Evolutionary conservation across 2,329 filamentous ascomycete genomes (phyloP), one percentile per base, ranked within the genome.

Genomic region (Blastomyces emzantsi): DNA sequence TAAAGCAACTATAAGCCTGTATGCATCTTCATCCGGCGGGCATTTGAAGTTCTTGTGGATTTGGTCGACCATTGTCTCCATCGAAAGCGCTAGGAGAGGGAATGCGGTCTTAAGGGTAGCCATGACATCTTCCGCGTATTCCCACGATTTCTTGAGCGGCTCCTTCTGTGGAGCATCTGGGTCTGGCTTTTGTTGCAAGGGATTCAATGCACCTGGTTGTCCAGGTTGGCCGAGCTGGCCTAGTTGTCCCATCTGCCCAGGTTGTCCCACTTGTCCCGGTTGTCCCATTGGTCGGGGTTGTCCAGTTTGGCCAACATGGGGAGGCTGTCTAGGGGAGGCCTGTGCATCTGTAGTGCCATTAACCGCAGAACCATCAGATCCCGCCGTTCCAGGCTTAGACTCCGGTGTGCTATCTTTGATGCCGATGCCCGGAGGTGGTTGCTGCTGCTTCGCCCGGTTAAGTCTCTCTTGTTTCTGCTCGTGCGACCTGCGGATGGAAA

Each of bases 1-100:
- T 13, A 99, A 80, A 2, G 94, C 95, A n/a, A 97, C 93, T 68
- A 99, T 99, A 19, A 99, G 82, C 60, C 94, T 85, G 76, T 97
- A 97, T 1, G 94, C 95, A 78, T 99, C 94, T 75, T 99, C 94
- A 71, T 99, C 94, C 0, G 93, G 93, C 17, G 93, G 93, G 71
- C 94, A 97, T 78, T 99, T 99, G 84, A 99, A 99, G 77, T 97
- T 89, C 81, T 97, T 97, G 75, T 94, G 90, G 64, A 99, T 96
- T 77, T 97, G 93, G 73, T 99, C 94, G 39, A 97, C 92, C 92
- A 97, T 99, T 0, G 93, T 96, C 79, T 99, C 94, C 94, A 99
- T 97, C 0, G 93, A 97, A 54, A 97, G 80, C 11, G 95, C 94
- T 69, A 99, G 84, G 22, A 99, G 83, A 30, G 94, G 94, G 81